Base-by-base conservation (phyloP, 2,329 filamentous ascomycete species). In the Colletotrichum acutatum region DNA sequence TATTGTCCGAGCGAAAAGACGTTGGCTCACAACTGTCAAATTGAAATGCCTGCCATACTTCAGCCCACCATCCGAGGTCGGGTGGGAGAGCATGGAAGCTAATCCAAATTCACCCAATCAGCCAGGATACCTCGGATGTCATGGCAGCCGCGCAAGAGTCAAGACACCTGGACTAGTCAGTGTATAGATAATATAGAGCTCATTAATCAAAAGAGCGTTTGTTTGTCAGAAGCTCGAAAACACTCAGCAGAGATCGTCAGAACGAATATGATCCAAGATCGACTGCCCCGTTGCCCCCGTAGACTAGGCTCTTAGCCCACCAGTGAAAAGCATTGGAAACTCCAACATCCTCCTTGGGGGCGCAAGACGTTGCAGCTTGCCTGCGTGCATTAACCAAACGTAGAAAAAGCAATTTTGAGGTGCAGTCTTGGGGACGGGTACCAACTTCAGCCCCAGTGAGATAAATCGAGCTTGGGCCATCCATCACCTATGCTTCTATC, bases 371-470 rank as follows among this genome's bases (percentile, higher is more conserved):
- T 61, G 30, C 61, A 53, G 57, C 34, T 67, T 42, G 30, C 28
- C 46, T 67, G 68, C 68, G 56, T 49, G 24, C 28, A 24, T 56
- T 59, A 34, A 52, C 26, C 57, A 24, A 57, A 42, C 24, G 56
- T 42, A 28, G 32, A 30, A 71, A 71, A 68, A 62, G 49, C 46
- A 68, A 57, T 16, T n/a, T 49, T 52, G 28, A 59, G 54, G n/a
- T 68, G 57, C 49, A 56, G n/a, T 57, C 34, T 58, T 28, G 52
- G 67, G 64, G 19, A 34, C 46, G 64, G 64, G 46, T 68, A 71
- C 46, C 46, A 24, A 24, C 28, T 34, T 68, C 53, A 54, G 59
- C 53, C 26, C 24, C 24, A 24, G 46, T 37, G 32, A 71, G 56
- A 24, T 58, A 65, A 65, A n/a, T 22, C 56, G 57, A 67, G 68